Base-by-base conservation (phyloP, 805 yeast genomes). In the Yarrowia osloensis region DNA sequence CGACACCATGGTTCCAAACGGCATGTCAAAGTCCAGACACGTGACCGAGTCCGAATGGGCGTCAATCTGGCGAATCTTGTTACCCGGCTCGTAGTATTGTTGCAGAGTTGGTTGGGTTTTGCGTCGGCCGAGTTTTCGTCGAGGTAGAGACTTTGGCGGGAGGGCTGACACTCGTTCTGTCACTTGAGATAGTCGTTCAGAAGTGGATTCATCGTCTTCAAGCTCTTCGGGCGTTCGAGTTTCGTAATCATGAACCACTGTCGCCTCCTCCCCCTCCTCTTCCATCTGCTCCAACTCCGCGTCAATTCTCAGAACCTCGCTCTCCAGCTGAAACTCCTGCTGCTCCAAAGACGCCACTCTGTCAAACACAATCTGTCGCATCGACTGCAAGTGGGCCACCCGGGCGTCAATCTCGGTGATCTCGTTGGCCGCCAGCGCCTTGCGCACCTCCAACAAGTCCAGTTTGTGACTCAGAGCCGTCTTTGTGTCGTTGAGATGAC, bases 1-100 rank as follows among this genome's bases (percentile, higher is more conserved):
- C 17, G 93, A 84, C 1, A 91, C 93, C 75, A 91, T 71, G 0
- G 86, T 86, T 1, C 92, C 93, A 76, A 87, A 89, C 15, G 94
- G 94, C 26, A 83, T 79, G 73, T 88, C 91, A 74, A 89, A 88
- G 70, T 87, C 92, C 68, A 89, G 74, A 37, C 86, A 81, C 0
- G 85, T 81, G 24, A 89, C 79, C 2, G 84, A 70, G 50, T 81
- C 85, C 4, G 79, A 80, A 72, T 87, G 90, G 1, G 86, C 86
- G 17, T 79, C 73, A 50, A 87, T 77, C 17, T 80, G 74, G 40
- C 79, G 75, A 31, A 89, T 86, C 46, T 77, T 75, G 49, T 85
- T 81, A 2, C 91, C 91, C 0, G 88, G 81, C 33, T 81, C 80
- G 71, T 86, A 88, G 71, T 81, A 87, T 67, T 85, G 88, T 72